Conservation (phyloP, 179 eudicot genomes). For the Spinacia oleracea region DNA sequence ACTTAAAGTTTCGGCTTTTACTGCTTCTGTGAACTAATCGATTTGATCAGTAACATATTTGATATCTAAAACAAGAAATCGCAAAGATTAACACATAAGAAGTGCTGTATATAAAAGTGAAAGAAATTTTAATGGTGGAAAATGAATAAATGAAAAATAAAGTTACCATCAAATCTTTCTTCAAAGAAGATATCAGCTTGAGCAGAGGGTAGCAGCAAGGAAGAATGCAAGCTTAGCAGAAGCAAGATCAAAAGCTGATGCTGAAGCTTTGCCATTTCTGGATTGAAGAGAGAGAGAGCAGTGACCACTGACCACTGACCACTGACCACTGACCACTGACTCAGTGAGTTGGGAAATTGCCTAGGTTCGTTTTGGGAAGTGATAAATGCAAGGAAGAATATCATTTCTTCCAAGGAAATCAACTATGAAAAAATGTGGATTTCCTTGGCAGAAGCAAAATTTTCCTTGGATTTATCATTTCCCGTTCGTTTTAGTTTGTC, state of each 20-base stretch:
- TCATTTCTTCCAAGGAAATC: too few relatives aligned
- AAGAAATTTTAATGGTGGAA: not conserved
- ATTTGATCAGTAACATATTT: not conserved
- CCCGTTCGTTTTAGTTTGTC: not conserved
- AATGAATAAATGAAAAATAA: not conserved
- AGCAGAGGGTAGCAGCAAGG: conserved; percentile 16
- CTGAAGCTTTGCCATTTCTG: conserved; percentile 32
- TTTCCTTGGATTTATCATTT: too few relatives aligned
- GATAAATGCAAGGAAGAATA: too few relatives aligned
- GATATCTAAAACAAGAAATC: not conserved
- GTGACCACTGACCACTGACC: too few relatives aligned
- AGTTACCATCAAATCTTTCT: conserved; percentile 45
- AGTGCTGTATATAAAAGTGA: not conserved
- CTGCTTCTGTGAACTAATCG: not conserved
- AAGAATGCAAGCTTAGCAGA: conserved; percentile 21
- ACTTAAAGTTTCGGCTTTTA: not conserved
- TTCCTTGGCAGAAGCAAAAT: too few relatives aligned
- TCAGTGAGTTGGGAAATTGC: too few relatives aligned
- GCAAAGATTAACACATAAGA: not conserved
- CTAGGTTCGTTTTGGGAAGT: not conserved
- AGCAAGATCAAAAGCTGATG: conserved; percentile 30
- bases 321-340: too few relatives aligned
- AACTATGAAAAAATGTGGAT: too few relatives aligned
- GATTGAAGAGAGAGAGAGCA: not conserved
- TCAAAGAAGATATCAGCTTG: conserved; percentile 41